Evolutionary conservation across 2,329 filamentous ascomycete genomes (phyloP).

Genomic region (Botrytis tulipae): DNA sequence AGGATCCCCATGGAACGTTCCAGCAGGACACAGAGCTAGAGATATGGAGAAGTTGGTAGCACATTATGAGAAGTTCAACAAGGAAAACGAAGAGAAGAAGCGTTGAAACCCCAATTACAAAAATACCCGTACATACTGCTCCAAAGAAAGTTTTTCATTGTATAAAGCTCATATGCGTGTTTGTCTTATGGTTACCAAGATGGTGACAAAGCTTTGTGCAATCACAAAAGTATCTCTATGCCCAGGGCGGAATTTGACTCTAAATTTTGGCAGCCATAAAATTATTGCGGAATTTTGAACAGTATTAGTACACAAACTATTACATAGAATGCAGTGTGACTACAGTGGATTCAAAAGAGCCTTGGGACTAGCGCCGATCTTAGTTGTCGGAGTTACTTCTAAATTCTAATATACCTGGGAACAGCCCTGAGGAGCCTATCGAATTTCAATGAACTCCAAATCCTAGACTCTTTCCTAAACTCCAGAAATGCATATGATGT

Average conservation of each 20-base stretch:
- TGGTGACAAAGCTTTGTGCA: slow-evolving; percentile 1
- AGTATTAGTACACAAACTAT: not conserved
- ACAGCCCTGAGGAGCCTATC: not conserved
- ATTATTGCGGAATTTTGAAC: not conserved
- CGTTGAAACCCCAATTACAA: slow-evolving; percentile 15
- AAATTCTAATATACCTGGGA: not conserved
- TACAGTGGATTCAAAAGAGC: not conserved
- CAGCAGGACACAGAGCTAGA: slow-evolving; percentile 56
- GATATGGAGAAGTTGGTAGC: slow-evolving; percentile 59
- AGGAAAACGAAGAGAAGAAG: slow-evolving; percentile 56
- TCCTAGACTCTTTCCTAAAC: slow-evolving; percentile 1
- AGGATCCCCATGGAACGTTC: slow-evolving; percentile 62
- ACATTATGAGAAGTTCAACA: slow-evolving; percentile 59
- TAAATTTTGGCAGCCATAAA: not conserved
- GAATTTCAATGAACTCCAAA: slow-evolving; percentile 15
- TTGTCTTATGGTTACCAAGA: slow-evolving; percentile 7
- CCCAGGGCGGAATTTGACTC: not conserved
- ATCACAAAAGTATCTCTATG: not conserved
- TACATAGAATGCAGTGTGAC: not conserved
- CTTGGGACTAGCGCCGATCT: not conserved
- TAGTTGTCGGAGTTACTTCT: not conserved
- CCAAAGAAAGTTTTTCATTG: slow-evolving; percentile 12
- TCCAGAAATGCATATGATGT: not conserved
- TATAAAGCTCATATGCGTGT: not conserved
- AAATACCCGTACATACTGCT: slow-evolving; percentile 25